Evolutionary conservation across 2,329 filamentous ascomycete species (phyloP), one percentile per base, ranked within the genome.

Genomic region (Calcarisporium arbuscula): DNA sequence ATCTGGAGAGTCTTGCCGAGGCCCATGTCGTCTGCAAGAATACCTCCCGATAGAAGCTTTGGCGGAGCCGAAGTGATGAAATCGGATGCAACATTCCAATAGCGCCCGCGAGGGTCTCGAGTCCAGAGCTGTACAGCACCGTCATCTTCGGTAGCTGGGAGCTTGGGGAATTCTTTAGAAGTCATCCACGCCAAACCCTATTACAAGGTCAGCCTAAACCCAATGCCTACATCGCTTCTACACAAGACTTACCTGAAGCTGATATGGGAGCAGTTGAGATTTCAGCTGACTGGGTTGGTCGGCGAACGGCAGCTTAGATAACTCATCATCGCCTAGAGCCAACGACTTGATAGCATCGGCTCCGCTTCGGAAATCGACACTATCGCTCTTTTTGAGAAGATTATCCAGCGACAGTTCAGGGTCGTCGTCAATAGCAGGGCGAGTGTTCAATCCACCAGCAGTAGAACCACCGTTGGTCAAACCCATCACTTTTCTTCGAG

Each of bases 1-100:
- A 88, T 73, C 53, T 94, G 84, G 8, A 95, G 69, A 1, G 88
- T 95, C 63, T 94, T 94, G 17, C 88, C 88, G 5, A 95, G 62
- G 4, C 88, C 88, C 89, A 95, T 95, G 49, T 95, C 88, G 54
- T 95, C 88, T 10, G 58, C 86, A 8, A 95, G 69, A 32, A 95
- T 88, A 20, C 88, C 88, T 14, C 88, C 88, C 32, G 78, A 85
- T 6, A 85, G 77, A 16, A 94, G 68, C 1, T 63, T 57, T 0
- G 86, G 86, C 2, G 70, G 58, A 4, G 55, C 57, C 0, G 54
- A 57, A 8, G 72, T 77, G 8, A 77, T 72, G 52, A 80, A 89
- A 34, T 80, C 80, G 0, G 59, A 61, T 5, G 54, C 57, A 11
- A 59, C 40, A 79, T 90, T 39, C 80, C 85, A 44, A 85, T 69